Evolutionary conservation across 257 asterid genomes (phyloP), one percentile per base, ranked within the genome.

Genomic region (Haberlea rhodopensis): DNA sequence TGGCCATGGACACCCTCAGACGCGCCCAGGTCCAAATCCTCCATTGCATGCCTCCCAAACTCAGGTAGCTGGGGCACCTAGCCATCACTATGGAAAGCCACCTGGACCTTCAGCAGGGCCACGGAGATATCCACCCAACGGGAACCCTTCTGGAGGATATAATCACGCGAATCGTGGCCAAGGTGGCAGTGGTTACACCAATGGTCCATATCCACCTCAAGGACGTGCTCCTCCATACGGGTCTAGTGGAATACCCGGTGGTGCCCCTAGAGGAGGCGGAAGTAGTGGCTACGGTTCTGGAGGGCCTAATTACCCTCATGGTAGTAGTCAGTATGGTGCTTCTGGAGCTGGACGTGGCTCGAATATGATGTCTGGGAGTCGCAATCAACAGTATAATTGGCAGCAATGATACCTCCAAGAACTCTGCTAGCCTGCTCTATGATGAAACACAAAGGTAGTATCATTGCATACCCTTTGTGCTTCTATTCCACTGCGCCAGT

Each of bases 271-370:
- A 34, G 87, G 89, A 13, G 87, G 81, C 16, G 94, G 94, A 16
- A 85, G 82, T 13, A 66, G 84, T 52, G 69, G 78, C 45, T 78
- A 75, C 77, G 84, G 82, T n/a, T 70, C 73, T 6, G 88, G 81
- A 29, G 96, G 89, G 52, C 87, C 91, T 9, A 88, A 90, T 75
- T 90, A 78, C 67, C 84, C 94, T 29, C 96, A 87, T n/a, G 83
- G 82, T 6, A 75, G 81, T 51, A 91, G 82, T 25, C 89, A 83
- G 15, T 88, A 82, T 25, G 96, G 95, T 43, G 54, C 77, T 58
- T 80, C 95, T 46, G 95, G 95, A 31, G 69, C 87, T 46, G 96
- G 95, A 7, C 95, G 95, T 27, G 96, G 98, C 71, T 80, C 92
- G 52, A 91, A 82, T 74, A 68, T 73, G 71, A 71, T 75, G 68